Evolutionary conservation across 768 basidiomycete genomes (phyloP).

Genomic region (Naematelia aurantialba): DNA sequence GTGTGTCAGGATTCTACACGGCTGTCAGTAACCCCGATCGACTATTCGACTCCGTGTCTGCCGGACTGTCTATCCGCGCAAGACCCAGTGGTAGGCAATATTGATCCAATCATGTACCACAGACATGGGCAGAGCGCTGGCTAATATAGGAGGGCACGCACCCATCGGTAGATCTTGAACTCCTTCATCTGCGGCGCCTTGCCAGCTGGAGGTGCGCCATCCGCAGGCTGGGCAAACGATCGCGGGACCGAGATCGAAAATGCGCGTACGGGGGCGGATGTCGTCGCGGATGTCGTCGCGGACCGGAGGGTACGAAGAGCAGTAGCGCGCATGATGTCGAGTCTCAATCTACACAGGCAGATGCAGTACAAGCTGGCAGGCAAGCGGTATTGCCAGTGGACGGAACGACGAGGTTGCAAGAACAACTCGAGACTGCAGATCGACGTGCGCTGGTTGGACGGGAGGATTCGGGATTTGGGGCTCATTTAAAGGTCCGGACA

Average conservation of each 20-base stretch:
- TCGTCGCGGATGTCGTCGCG: constrained; percentile 11
- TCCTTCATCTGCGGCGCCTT: constrained; percentile 62
- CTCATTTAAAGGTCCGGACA: background rate
- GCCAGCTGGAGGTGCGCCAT: constrained; percentile 20
- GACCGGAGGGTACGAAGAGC: constrained; percentile 16
- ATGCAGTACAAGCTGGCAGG: background rate
- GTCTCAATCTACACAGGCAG: background rate
- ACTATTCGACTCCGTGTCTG: background rate
- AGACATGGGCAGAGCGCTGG: too few species aligned
- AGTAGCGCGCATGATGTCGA: constrained; percentile 8
- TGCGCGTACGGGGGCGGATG: background rate
- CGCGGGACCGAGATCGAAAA: constrained; percentile 4
- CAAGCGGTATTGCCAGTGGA: background rate
- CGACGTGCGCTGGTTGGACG: background rate
- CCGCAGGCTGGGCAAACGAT: constrained; percentile 28
- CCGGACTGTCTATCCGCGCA: background rate
- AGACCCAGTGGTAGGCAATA: background rate
- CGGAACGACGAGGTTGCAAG: too few species aligned
- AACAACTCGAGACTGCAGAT: background rate
- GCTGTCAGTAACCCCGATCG: constrained; percentile 1
- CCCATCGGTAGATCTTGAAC: constrained; percentile 99
- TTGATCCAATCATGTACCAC: too few species aligned
- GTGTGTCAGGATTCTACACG: constrained; percentile 84
- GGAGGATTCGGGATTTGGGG: background rate
- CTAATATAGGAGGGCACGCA: constrained; percentile 52